Percentiles rank a stretch among this genome's conserved stretches.
phyloP scores from a whole-genome alignment of 2,329 filamentous ascomycete genomes.

The Moelleriella libera region DNA sequence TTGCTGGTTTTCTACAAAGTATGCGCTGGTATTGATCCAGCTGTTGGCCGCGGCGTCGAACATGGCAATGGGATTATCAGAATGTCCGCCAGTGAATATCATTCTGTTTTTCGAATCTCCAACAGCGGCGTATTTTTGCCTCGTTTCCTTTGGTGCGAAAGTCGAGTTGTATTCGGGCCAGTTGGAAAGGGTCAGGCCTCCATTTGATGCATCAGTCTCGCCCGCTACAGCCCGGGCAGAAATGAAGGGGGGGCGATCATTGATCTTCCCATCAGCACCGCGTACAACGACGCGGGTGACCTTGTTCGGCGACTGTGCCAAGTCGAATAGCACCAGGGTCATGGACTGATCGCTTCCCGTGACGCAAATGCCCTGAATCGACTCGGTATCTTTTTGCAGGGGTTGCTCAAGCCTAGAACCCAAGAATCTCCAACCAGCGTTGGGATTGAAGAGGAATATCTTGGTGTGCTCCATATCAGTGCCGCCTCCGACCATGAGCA shows the following conservation, averaged over 20 bases:
- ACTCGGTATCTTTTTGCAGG: constrained; percentile 41
- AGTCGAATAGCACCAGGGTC: constrained; percentile 65
- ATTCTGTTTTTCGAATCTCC: constrained; percentile 51
- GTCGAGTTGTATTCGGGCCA: constrained; percentile 73
- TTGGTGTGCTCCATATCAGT: constrained; percentile 33
- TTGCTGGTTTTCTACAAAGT: constrained; percentile 39
- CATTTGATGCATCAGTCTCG: constrained; percentile 7
- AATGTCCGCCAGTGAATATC: constrained; percentile 65
- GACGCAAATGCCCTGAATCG: constrained; percentile 50
- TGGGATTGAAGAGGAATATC: constrained; percentile 58
- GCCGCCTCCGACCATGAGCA: constrained; percentile 61
- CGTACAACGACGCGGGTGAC: constrained; percentile 58
- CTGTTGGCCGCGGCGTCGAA: constrained; percentile 64
- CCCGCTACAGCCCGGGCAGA: constrained; percentile 15
- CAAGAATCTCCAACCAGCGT: constrained; percentile 51
- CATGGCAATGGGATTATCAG: constrained; percentile 53
- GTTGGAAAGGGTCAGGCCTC: constrained; percentile 40
- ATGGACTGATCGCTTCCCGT: constrained; percentile 63
- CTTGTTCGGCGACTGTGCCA: constrained; percentile 57
- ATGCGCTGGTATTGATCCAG: constrained; percentile 59
- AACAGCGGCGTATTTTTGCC: constrained; percentile 60
- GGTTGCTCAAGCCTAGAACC: constrained; percentile 48
- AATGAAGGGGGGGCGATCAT: constrained; percentile 30
- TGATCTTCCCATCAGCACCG: constrained; percentile 41
- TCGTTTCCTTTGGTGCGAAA: constrained; percentile 46